Percentiles rank a stretch among this genome's conserved stretches.
phyloP scores from a whole-genome alignment of 208 protist genomes.

The Lotmaria passim region DNA sequence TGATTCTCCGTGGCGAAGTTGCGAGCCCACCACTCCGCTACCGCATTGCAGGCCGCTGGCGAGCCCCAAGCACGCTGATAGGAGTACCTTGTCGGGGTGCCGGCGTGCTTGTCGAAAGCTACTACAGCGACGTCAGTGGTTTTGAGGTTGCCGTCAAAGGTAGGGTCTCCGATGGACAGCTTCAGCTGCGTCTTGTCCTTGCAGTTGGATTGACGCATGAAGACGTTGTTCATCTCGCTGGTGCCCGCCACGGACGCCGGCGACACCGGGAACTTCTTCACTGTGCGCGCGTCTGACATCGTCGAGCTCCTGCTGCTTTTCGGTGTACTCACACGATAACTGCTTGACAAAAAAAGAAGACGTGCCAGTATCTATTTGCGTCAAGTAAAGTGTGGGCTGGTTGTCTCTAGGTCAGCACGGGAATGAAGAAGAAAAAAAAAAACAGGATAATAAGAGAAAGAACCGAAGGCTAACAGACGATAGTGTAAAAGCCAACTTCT shows the following conservation, averaged over 20 bases:
- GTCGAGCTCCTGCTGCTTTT: too few relatives aligned
- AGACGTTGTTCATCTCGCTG: conserved; percentile 39
- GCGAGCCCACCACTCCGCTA: conserved; percentile 44
- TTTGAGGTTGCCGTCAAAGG: conserved; percentile 74
- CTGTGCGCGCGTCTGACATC: conserved; percentile 3
- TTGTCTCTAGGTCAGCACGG: too few relatives aligned
- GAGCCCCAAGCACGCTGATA: conserved; percentile 54
- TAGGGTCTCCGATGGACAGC: conserved; percentile 64
- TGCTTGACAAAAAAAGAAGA: conserved; percentile 14
- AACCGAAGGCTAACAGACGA: too few relatives aligned
- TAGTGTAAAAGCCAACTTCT: too few relatives aligned
- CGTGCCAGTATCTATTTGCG: too few relatives aligned
- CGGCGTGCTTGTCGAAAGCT: conserved; percentile 26
- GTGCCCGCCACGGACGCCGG: conserved; percentile 17
- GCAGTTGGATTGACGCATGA: conserved; percentile 35
- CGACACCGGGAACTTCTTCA: conserved; percentile 21
- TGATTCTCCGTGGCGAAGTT: conserved; percentile 34
- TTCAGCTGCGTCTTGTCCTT: conserved; percentile 51
- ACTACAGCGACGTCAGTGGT: conserved; percentile 38
- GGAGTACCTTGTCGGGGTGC: conserved; percentile 47
- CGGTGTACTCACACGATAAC: too few relatives aligned
- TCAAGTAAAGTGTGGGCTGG: too few relatives aligned
- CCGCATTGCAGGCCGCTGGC: conserved; percentile 44
- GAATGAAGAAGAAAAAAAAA: too few relatives aligned
- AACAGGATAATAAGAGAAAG: too few relatives aligned